phyloP scores from a whole-genome alignment of 2,329 filamentous ascomycete species.

The Coniochaeta pulveracea region DNA sequence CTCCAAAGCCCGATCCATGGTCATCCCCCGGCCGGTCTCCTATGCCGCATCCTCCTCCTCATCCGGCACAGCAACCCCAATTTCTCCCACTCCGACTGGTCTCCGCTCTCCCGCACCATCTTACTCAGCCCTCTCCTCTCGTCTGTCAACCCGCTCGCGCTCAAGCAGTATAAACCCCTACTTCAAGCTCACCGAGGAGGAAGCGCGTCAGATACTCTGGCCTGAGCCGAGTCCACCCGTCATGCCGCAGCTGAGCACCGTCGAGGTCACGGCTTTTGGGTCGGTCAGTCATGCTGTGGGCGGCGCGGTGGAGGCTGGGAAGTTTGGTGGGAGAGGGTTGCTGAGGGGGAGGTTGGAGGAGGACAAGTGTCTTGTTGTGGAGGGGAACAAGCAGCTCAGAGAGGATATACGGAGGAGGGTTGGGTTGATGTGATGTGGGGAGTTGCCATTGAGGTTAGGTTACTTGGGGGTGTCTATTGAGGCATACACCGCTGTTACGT shows the following conservation, averaged over 20 bases:
- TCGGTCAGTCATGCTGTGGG: background rate
- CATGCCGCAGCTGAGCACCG: background rate
- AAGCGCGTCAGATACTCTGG: conserved; percentile 27
- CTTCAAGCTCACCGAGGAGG: conserved; percentile 23
- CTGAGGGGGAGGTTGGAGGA: conserved; percentile 2
- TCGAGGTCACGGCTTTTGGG: background rate
- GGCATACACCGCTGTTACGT: no score
- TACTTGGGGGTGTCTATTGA: no score
- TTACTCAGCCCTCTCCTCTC: background rate
- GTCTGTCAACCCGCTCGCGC: background rate
- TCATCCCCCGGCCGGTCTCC: no score
- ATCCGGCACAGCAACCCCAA: no score
- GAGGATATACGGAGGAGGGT: conserved; percentile 15
- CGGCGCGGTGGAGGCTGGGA: background rate
- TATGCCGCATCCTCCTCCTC: no score
- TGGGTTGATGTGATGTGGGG: conserved; percentile 3
- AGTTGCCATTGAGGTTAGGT: no score
- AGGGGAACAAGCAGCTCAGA: conserved; percentile 14
- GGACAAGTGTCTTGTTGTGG: conserved; percentile 8
- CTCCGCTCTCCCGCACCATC: conserved; percentile 3
- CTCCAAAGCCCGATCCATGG: no score
- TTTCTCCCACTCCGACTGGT: no score
- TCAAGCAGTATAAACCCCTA: background rate
- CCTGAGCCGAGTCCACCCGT: conserved; percentile 9
- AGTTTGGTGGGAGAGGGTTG: background rate